phyloP scores from a whole-genome alignment of 1,284 basidiomycete species.

The Mycena citricolor region DNA sequence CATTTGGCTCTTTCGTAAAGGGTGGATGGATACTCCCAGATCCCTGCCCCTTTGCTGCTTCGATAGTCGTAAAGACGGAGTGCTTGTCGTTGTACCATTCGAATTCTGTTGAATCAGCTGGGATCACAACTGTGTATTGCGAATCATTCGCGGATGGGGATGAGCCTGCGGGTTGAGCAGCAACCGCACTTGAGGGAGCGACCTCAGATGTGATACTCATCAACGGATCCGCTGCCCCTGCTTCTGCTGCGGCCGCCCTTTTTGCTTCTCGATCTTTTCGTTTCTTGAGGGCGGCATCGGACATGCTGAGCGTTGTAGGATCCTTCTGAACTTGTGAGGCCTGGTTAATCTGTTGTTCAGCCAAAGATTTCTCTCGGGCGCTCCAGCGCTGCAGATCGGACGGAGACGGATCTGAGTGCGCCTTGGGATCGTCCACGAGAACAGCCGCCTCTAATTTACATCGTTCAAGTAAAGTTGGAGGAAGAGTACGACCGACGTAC shows the following conservation, averaged over 20 bases:
- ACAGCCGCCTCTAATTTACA: constrained; percentile 63
- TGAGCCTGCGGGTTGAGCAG: constrained; percentile 18
- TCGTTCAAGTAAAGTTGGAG: constrained; percentile 13
- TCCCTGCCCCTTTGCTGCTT: constrained; percentile 59
- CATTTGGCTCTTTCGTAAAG: constrained; percentile 70
- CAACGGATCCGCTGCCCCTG: constrained; percentile 33
- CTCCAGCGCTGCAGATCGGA: constrained; percentile 59
- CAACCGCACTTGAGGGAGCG: constrained; percentile 25
- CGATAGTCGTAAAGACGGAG: constrained; percentile 54
- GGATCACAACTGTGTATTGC: constrained; percentile 58
- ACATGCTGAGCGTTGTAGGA: constrained; percentile 46
- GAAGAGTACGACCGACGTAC: constrained; percentile 40
- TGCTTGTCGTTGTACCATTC: constrained; percentile 58
- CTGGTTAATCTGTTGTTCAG: constrained; percentile 46
- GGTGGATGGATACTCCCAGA: constrained; percentile 78
- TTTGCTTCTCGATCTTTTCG: constrained; percentile 69
- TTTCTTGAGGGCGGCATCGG: constrained; percentile 65
- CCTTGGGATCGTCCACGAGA: constrained; percentile 71
- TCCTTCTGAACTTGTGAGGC: constrained; percentile 44
- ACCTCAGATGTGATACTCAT: constrained; percentile 18
- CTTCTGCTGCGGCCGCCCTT: constrained; percentile 36
- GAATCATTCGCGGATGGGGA: constrained; percentile 19
- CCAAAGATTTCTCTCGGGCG: constrained; percentile 43
- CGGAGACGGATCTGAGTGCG: constrained; percentile 59
- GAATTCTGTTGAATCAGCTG: constrained; percentile 58